A percentile compares a stretch with the other conserved stretches of the same genome.
Evolutionary conservation across 1,139 yeast species (phyloP).

Genomic region (Eremothecium sinecaudum): DNA sequence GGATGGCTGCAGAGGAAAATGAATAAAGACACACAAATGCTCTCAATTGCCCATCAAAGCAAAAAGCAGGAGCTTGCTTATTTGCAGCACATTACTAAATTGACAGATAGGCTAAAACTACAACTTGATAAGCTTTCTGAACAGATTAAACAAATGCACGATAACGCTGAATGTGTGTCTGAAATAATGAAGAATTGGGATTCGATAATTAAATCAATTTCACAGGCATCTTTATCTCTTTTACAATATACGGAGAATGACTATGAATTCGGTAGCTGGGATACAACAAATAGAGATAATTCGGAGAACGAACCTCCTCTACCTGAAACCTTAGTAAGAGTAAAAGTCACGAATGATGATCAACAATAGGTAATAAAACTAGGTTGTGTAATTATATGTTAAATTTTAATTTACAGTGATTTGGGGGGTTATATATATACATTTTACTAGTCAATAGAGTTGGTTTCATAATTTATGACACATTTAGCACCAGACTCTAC

Average conservation of each 20-base stretch:
- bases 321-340: conserved; percentile 62
- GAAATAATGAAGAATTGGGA: conserved; percentile 28
- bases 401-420: no score
- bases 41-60: no score
- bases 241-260: conserved; percentile 28
- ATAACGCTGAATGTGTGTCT: conserved; percentile 23
- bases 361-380: conserved; percentile 13
- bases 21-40: no score
- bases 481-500: conserved; percentile 29
- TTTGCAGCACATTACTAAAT: conserved; percentile 20
- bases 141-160: conserved; percentile 22
- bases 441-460: conserved; percentile 21
- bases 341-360: conserved; percentile 36
- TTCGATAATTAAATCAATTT: conserved; percentile 25
- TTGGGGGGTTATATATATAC: neutral
- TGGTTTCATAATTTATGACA: conserved; percentile 31
- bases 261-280: conserved; percentile 27
- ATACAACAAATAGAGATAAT: conserved; percentile 7
- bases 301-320: conserved; percentile 37
- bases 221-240: conserved; percentile 28
- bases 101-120: conserved; percentile 23
- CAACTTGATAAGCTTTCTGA: conserved; percentile 24
- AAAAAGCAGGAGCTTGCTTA: conserved; percentile 24
- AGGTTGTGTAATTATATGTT: neutral
- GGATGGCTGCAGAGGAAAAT: no score